These are phyloP conservation scores for Trifolium repens DNA, from an alignment of 306 rosid genomes.

Conservation along the genomic window DNA sequence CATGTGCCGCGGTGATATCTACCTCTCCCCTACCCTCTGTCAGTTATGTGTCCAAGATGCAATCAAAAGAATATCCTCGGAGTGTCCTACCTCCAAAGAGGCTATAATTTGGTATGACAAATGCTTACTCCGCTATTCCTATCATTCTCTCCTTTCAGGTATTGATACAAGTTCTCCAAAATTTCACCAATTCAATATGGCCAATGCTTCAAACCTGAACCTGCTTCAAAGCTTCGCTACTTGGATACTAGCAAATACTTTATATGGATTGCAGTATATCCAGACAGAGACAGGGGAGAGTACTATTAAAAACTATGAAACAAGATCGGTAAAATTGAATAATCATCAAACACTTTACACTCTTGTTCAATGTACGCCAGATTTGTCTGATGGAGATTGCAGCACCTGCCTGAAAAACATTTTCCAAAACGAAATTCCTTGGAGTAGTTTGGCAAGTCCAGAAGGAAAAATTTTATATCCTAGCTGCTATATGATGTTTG, in stretches of 20 bases:
- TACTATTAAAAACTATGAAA: slow-evolving; percentile 15
- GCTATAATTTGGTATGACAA: slow-evolving; percentile 3
- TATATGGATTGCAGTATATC: neutral
- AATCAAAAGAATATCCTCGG: neutral
- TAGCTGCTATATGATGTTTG: slow-evolving; percentile 24
- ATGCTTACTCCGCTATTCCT: neutral
- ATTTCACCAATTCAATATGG: slow-evolving; percentile 1
- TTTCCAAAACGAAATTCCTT: neutral
- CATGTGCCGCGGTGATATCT: slow-evolving; percentile 1
- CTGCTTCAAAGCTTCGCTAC: neutral
- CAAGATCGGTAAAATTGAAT: slow-evolving; percentile 1
- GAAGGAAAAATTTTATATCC: slow-evolving; percentile 23
- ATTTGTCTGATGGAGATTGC: neutral
- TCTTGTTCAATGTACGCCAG: neutral
- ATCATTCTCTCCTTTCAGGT: neutral
- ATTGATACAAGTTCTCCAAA: neutral
- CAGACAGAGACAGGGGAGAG: neutral
- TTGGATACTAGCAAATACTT: neutral
- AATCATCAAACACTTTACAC: neutral
- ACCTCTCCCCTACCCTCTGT: neutral
- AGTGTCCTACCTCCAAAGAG: neutral
- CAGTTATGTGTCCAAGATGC: slow-evolving; percentile 3
- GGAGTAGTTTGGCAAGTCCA: neutral
- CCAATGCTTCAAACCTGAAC: neutral
- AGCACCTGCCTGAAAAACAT: neutral